phyloP scores from a whole-genome alignment of 768 basidiomycete genomes.

The Russula foetens region DNA sequence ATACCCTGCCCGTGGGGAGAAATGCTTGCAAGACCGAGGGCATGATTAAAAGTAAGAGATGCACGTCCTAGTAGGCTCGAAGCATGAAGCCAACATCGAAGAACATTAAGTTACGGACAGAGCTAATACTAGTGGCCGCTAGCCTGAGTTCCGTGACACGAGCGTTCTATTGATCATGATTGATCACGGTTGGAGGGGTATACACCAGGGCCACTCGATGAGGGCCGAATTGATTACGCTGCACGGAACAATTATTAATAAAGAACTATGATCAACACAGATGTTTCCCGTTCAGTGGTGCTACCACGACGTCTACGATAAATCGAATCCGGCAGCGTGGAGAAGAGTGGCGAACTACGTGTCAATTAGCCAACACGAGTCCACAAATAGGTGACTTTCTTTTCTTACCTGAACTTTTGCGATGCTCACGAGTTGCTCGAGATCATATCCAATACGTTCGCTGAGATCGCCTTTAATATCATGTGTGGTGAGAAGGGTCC shows the following conservation, averaged over 20 bases:
- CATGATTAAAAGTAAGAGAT: no score
- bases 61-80: no score
- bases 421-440: conserved; percentile 73
- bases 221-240: neutral
- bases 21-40: no score
- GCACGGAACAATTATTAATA: neutral
- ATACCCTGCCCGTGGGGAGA: no score
- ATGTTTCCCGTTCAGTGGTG: neutral
- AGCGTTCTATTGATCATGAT: no score
- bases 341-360: conserved; percentile 30
- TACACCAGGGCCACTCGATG: neutral
- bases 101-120: no score
- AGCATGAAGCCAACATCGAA: no score
- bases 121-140: no score
- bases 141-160: no score
- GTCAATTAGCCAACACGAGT: neutral
- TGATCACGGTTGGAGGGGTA: neutral
- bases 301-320: conserved; percentile 2
- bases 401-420: conserved; percentile 74
- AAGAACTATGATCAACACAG: neutral
- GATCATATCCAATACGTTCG: conserved; percentile 72
- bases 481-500: neutral
- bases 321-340: conserved; percentile 30
- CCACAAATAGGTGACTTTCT: neutral
- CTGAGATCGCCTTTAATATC: conserved; percentile 57